Evolutionary conservation across 2,329 filamentous ascomycete genomes (phyloP), one percentile per base, ranked within the genome.

Genomic region (Clonostachys byssicola): DNA sequence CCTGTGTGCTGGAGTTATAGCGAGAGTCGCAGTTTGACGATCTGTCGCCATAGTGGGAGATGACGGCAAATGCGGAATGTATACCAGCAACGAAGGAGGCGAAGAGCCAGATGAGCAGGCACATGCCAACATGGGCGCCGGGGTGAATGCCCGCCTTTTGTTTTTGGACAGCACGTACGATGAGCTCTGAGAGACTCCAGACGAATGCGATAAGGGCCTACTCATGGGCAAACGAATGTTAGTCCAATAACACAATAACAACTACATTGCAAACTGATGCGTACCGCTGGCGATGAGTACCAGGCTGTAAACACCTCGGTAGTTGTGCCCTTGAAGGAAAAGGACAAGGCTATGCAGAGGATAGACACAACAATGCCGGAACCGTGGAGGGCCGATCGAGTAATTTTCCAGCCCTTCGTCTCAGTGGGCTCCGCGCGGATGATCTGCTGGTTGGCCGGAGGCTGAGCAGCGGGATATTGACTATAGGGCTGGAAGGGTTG

Each of bases 81-180:
- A 62, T 40, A 42, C 52, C 57, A 34, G 60, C 58, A 3, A 61
- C 48, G 12, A 60, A 30, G 36, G 56, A 42, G n/a, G 60, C 56
- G 18, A 56, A 48, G 7, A 74, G 51, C 64, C 67, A 73, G 47
- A 74, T 57, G 50, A 74, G 44, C 3, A 75, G 67, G 34, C 66
- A 67, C 13, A 71, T 39, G 45, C 56, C 68, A 34, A 75, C 67
- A 42, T 74, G 70, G 8, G 65, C 66, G 23, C 69, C 72, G 1
- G 73, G 71, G 45, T 71, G 68, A 17, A 74, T 68, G 36, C 68
- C 66, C 5, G 52, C 52, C 20, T 61, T 56, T 43, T 55, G 59
- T 7, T 58, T 61, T 36, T 66, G 66, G 14, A 58, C 47, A 35
- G 53, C 58, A 16, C 67, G 60, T 23, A 61, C 66, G 47, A 72